Evolutionary conservation across 495 filamentous ascomycete species (phyloP).

Genomic region (Xanthoparmelia taractica): DNA sequence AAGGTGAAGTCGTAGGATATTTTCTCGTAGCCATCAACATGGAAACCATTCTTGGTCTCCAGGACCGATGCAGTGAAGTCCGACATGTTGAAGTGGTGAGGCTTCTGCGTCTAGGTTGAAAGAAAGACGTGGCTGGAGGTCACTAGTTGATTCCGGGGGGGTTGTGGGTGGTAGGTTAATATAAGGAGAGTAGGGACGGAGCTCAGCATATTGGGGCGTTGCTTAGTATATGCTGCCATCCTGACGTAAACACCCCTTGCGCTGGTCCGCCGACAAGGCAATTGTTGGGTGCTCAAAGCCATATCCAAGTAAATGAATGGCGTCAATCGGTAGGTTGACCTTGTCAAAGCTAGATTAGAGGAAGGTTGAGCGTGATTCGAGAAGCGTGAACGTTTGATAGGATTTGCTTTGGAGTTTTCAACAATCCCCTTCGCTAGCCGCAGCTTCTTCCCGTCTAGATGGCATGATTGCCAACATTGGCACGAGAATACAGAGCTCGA

Average conservation of each 20-base stretch:
- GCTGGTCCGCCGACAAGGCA: background rate
- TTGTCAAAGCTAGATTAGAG: background rate
- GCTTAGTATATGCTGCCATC: background rate
- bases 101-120: background rate
- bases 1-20: constrained; percentile 62
- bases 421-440: background rate
- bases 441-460: background rate
- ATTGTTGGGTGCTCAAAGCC: background rate
- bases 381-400: constrained; percentile 12
- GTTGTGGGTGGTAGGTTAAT: background rate
- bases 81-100: constrained; percentile 42
- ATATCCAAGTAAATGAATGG: constrained; percentile 8
- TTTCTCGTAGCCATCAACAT: constrained; percentile 57
- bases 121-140: background rate
- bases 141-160: background rate
- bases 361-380: background rate
- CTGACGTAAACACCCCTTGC: constrained; percentile 9
- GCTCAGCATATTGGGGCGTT: background rate
- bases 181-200: background rate
- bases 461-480: background rate
- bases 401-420: background rate
- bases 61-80: constrained; percentile 51
- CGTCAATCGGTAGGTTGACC: constrained; percentile 5
- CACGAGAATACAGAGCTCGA: background rate
- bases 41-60: constrained; percentile 49